phyloP scores from a whole-genome alignment of 139 green algal genomes.

The Picochlorum sp. region DNA sequence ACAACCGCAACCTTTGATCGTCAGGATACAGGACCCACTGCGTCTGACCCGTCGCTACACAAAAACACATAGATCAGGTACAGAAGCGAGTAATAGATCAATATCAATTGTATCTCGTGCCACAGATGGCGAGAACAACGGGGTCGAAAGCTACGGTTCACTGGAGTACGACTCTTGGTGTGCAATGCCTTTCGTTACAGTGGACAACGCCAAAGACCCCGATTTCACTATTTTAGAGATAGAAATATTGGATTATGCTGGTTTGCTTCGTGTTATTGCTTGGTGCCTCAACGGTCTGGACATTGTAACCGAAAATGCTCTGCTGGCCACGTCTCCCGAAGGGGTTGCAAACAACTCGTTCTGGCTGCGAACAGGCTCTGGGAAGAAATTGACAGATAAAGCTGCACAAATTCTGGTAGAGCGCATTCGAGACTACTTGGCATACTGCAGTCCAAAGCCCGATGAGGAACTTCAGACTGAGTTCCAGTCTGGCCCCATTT shows the following conservation, averaged over 20 bases:
- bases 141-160: too few relatives aligned
- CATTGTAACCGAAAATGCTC: conserved; percentile 29
- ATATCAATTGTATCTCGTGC: too few relatives aligned
- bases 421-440: conserved; percentile 35
- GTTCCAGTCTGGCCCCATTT: conserved; percentile 21
- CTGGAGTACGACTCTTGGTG: neutral
- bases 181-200: neutral
- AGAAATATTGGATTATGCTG: conserved; percentile 42
- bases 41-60: too few relatives aligned
- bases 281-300: conserved; percentile 46
- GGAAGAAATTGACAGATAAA: conserved; percentile 26
- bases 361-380: conserved; percentile 27
- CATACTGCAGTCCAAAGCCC: conserved; percentile 34
- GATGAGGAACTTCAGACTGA: conserved; percentile 1
- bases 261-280: conserved; percentile 35
- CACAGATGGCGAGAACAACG: too few relatives aligned
- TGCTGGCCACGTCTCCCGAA: conserved; percentile 15
- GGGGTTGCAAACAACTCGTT: conserved; percentile 38
- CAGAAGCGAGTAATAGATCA: too few relatives aligned
- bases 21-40: too few relatives aligned
- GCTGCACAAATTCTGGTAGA: conserved; percentile 31
- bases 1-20: too few relatives aligned
- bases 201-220: conserved; percentile 34
- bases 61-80: too few relatives aligned
- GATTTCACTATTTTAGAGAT: conserved; percentile 35